These are phyloP conservation scores for Hypoxylon subgilvum DNA, from an alignment of 495 filamentous ascomycete genomes.

Conservation along the genomic window DNA sequence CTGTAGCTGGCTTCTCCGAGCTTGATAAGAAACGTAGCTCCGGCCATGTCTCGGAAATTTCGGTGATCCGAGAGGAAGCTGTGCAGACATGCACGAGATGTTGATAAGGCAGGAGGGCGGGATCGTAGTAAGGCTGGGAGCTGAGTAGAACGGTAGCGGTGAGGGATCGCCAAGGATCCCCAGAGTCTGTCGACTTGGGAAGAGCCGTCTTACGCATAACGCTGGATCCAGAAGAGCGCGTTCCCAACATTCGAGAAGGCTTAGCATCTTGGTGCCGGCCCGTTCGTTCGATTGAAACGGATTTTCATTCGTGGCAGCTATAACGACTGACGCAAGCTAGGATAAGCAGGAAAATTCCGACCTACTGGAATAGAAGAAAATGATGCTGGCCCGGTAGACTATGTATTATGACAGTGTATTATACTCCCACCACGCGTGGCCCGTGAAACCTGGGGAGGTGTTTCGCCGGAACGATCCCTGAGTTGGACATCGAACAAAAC, in stretches of 20 bases:
- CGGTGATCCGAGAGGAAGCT: conserved; percentile 16
- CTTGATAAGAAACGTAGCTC: conserved; percentile 18
- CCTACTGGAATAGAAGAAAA: conserved; percentile 13
- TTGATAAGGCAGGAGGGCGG: conserved; percentile 7
- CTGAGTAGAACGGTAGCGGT: conserved; percentile 22
- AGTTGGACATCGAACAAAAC: not conserved
- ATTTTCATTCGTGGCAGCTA: not conserved
- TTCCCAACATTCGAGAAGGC: conserved; percentile 9
- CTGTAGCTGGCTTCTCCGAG: conserved; percentile 9
- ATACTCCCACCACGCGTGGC: conserved; percentile 13
- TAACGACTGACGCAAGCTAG: conserved; percentile 4
- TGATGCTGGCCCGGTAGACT: not conserved
- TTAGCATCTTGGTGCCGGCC: not conserved
- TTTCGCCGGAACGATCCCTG: conserved; percentile 13
- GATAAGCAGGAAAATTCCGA: conserved; percentile 12
- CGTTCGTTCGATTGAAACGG: not conserved
- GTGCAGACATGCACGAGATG: not conserved
- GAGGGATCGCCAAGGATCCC: conserved; percentile 7
- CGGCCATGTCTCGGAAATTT: conserved; percentile 18
- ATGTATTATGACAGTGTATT: conserved; percentile 8
- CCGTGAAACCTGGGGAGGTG: conserved; percentile 17
- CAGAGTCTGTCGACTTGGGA: conserved; percentile 5
- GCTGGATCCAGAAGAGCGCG: not conserved
- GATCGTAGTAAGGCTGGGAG: conserved; percentile 33
- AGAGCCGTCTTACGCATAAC: conserved; percentile 1